A percentile compares a stretch with the other conserved stretches of the same genome.
phyloP scores from a whole-genome alignment of 2,329 filamentous ascomycete genomes.

The Cercospora berteroae region DNA sequence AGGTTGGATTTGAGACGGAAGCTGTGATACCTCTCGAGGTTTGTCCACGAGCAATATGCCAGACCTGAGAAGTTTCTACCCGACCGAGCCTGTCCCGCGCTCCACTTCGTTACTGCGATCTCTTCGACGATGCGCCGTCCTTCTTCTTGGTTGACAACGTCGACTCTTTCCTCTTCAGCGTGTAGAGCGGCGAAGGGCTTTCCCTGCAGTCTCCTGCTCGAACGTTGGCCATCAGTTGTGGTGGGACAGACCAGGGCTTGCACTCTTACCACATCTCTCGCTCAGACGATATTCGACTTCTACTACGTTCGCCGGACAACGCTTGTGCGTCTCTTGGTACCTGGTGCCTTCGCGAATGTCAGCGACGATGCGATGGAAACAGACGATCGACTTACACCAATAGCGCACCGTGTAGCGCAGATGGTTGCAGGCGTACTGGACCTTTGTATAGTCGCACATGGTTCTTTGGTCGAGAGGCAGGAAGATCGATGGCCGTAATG shows the following conservation, averaged over 20 bases:
- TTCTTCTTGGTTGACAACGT: slow-evolving; percentile 17
- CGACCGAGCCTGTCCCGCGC: background rate
- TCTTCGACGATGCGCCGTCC: slow-evolving; percentile 5
- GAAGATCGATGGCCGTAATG: background rate
- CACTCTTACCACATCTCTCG: slow-evolving; percentile 47
- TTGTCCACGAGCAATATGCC: slow-evolving; percentile 5
- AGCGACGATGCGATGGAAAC: background rate
- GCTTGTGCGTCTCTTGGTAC: slow-evolving; percentile 54
- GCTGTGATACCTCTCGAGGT: slow-evolving; percentile 11
- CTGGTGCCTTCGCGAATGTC: slow-evolving; percentile 36
- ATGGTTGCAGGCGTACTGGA: slow-evolving; percentile 57
- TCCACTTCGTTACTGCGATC: background rate
- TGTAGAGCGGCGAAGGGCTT: slow-evolving; percentile 19
- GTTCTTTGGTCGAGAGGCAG: slow-evolving; percentile 14
- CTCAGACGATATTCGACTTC: slow-evolving; percentile 52
- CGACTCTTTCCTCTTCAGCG: slow-evolving; percentile 22
- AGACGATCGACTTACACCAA: slow-evolving; percentile 48
- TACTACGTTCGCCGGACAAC: slow-evolving; percentile 56
- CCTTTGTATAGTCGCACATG: slow-evolving; percentile 62
- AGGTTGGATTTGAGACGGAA: slow-evolving; percentile 1
- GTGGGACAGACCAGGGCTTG: background rate
- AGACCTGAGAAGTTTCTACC: background rate
- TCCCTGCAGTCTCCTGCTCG: slow-evolving; percentile 26
- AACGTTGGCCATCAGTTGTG: background rate
- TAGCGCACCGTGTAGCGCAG: slow-evolving; percentile 55